Evolutionary conservation across 306 rosid genomes (phyloP).

Genomic region (Boehmeria nivea): DNA sequence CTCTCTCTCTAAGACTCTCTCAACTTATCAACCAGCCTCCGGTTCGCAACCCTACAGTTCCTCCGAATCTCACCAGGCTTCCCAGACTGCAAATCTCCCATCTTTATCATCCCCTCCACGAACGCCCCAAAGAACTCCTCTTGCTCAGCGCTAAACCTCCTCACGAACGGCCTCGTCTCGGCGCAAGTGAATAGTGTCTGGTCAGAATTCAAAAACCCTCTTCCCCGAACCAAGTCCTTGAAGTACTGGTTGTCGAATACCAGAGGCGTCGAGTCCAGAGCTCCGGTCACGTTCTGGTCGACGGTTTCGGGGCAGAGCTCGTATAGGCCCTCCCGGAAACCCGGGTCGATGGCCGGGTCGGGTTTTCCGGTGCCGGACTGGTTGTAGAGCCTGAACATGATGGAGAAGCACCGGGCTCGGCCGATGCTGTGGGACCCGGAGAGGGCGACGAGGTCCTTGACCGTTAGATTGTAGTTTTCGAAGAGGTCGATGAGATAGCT

Average conservation of each 20-base stretch:
- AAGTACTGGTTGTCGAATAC: slow-evolving; percentile 79
- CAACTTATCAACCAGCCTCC: no score
- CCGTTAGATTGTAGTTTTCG: slow-evolving; percentile 34
- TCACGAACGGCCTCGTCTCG: slow-evolving; percentile 40
- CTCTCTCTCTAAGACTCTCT: no score
- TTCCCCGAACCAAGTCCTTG: slow-evolving; percentile 73
- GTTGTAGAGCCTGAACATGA: slow-evolving; percentile 87
- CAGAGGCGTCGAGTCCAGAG: slow-evolving; percentile 69
- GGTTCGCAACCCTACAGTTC: slow-evolving; percentile 63
- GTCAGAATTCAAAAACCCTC: slow-evolving; percentile 84
- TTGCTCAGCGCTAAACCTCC: slow-evolving; percentile 38
- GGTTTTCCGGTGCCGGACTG: slow-evolving; percentile 70
- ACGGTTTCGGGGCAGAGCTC: slow-evolving; percentile 52
- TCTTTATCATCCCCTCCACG: slow-evolving; percentile 65
- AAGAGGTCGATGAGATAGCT: slow-evolving; percentile 57
- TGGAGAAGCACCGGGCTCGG: slow-evolving; percentile 72
- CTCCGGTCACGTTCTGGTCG: slow-evolving; percentile 66
- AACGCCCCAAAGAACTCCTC: slow-evolving; percentile 44
- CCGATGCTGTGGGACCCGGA: slow-evolving; percentile 91
- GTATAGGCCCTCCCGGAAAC: slow-evolving; percentile 41
- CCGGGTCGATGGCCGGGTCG: slow-evolving; percentile 61
- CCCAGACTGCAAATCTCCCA: slow-evolving; percentile 74
- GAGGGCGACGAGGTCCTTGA: slow-evolving; percentile 68
- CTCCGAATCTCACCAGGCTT: slow-evolving; percentile 68
- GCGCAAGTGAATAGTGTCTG: slow-evolving; percentile 57